These are phyloP conservation scores for Hevea brasiliensis DNA, from an alignment of 345 rosid genomes.

Conservation along the genomic window DNA sequence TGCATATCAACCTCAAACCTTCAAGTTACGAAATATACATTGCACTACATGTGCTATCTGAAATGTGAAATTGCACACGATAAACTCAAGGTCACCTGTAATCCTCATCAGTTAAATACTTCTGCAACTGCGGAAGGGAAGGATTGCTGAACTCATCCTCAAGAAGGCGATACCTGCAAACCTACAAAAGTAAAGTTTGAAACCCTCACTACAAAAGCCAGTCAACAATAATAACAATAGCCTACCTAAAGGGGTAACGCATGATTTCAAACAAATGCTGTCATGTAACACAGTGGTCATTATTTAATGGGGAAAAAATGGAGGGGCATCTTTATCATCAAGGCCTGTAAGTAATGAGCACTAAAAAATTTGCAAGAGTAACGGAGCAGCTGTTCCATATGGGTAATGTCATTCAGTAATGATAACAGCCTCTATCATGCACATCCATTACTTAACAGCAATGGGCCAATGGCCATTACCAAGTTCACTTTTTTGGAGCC, in stretches of 20 bases:
- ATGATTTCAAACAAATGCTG: neutral
- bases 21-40: neutral
- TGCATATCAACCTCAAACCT: neutral
- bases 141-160: constrained; percentile 90
- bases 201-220: constrained; percentile 4
- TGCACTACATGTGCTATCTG: neutral
- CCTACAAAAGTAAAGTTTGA: constrained; percentile 43
- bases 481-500: neutral
- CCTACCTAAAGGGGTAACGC: neutral
- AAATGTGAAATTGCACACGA: neutral
- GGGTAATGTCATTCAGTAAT: too few relatives aligned
- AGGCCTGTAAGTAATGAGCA: neutral
- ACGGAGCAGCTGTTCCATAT: neutral
- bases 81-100: constrained; percentile 49
- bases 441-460: neutral
- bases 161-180: constrained; percentile 68
- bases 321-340: neutral
- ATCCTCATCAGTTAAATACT: constrained; percentile 77
- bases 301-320: neutral
- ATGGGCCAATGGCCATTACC: neutral
- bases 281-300: neutral
- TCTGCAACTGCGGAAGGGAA: constrained; percentile 59
- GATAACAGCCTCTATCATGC: too few relatives aligned
- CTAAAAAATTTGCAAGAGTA: neutral
- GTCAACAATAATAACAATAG: constrained; percentile 4